A percentile compares a stretch with the other conserved stretches of the same genome.
These are phyloP conservation scores for Camellia granthamiana DNA, from an alignment of 148 eudicot species.

Conservation along the genomic window DNA sequence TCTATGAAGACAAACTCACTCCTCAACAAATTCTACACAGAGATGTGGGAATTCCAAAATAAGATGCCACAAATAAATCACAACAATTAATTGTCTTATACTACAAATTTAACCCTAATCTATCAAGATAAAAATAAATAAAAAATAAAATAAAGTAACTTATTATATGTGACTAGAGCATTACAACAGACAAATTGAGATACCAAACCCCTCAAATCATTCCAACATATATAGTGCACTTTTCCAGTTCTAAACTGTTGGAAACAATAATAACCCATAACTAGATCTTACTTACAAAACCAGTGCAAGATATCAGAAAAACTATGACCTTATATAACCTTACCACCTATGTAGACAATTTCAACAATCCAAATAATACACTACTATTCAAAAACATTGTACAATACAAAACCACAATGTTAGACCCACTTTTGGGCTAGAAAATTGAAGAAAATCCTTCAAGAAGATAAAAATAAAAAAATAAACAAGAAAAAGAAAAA, in stretches of 20 bases:
- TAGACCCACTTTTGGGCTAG: neutral
- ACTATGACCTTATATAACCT: neutral
- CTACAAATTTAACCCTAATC: neutral
- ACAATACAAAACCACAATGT: neutral
- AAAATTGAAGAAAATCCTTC: neutral
- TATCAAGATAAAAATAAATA: neutral
- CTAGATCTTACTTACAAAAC: neutral
- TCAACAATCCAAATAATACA: neutral
- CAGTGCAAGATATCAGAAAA: neutral
- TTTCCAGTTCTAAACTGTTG: too few species aligned
- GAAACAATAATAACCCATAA: neutral
- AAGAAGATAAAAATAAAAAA: neutral
- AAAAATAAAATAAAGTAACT: neutral
- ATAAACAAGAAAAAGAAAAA: neutral
- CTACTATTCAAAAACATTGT: neutral
- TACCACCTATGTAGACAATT: neutral
- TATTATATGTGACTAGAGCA: neutral
- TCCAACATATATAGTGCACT: neutral
- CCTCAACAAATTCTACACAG: conserved; percentile 28
- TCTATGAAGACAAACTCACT: conserved; percentile 15
- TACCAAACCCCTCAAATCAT: neutral
- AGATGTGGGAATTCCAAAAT: neutral
- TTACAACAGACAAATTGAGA: neutral
- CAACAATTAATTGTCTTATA: neutral
- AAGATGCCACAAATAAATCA: neutral